These are phyloP conservation scores for Taiozyma sp. DNA, from an alignment of 1,139 yeast species.

Conservation along the genomic window DNA sequence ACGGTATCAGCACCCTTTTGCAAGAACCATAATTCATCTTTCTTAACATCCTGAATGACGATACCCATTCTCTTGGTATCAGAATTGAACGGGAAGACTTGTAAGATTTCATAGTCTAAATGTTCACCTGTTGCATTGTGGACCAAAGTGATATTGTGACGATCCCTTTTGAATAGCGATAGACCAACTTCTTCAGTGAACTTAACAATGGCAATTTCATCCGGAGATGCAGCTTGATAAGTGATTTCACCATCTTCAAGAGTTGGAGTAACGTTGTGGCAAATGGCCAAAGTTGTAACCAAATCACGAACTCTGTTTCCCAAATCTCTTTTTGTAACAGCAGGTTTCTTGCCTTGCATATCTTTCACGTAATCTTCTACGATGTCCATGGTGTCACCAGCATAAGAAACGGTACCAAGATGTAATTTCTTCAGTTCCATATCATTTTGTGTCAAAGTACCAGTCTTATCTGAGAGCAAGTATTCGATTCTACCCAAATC, in stretches of 20 bases:
- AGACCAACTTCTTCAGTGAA: constrained; percentile 87
- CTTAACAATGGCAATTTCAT: constrained; percentile 94
- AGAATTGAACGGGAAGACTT: constrained; percentile 90
- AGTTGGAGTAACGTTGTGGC: constrained; percentile 95
- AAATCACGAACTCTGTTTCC: constrained; percentile 75
- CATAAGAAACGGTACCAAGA: constrained; percentile 87
- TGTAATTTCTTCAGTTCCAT: constrained; percentile 96
- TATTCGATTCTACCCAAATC: constrained; percentile 96
- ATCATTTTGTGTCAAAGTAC: constrained; percentile 95
- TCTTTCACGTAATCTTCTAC: constrained; percentile 60
- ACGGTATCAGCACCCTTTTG: constrained; percentile 97
- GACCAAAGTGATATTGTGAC: constrained; percentile 62
- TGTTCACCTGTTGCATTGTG: constrained; percentile 57
- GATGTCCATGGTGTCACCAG: constrained; percentile 88
- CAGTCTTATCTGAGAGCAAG: constrained; percentile 90
- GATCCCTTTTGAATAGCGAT: constrained; percentile 73
- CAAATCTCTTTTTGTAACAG: constrained; percentile 54
- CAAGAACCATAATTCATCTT: constrained; percentile 75
- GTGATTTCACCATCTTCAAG: constrained; percentile 62
- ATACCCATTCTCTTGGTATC: constrained; percentile 98
- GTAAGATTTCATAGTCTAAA: constrained; percentile 62
- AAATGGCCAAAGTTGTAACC: constrained; percentile 76
- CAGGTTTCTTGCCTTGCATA: constrained; percentile 20
- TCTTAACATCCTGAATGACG: constrained; percentile 55
- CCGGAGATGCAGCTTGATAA: constrained; percentile 98